These are phyloP conservation scores for Saccharomycopsis oosterbeekiorum DNA, from an alignment of 805 yeast genomes.

Conservation along the genomic window DNA sequence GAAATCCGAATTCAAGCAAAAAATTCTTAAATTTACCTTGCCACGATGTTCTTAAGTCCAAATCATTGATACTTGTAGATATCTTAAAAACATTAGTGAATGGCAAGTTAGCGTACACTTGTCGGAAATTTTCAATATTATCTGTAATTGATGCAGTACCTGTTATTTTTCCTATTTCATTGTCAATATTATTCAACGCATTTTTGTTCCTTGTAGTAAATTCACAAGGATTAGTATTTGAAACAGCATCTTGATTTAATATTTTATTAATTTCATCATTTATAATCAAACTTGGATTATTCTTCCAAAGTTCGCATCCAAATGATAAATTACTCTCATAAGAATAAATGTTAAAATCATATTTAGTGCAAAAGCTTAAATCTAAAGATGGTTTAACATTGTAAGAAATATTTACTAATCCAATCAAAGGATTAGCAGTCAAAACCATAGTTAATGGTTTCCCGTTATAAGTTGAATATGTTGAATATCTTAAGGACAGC, in stretches of 20 bases:
- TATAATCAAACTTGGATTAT: conserved; percentile 23
- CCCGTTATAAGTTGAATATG: conserved; percentile 77
- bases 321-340: conserved; percentile 78
- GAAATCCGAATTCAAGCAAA: conserved; percentile 31
- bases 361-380: conserved; percentile 72
- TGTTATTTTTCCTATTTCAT: background rate
- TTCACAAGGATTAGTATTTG: background rate
- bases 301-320: conserved; percentile 72
- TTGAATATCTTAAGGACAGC: conserved; percentile 73
- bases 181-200: background rate
- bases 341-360: conserved; percentile 85
- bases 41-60: conserved; percentile 62
- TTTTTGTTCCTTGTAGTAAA: background rate
- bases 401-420: conserved; percentile 81
- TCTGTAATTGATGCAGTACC: background rate
- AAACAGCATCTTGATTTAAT: background rate
- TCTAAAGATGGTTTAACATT: conserved; percentile 69
- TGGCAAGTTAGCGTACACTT: conserved; percentile 20
- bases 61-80: conserved; percentile 58
- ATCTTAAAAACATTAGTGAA: conserved; percentile 66
- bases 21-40: conserved; percentile 81
- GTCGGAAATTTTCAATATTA: conserved; percentile 15
- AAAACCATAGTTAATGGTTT: conserved; percentile 84
- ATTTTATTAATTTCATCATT: conserved; percentile 14
- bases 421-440: conserved; percentile 81